phyloP scores from a whole-genome alignment of 208 protist genomes.

The Borovskyia barvae region DNA sequence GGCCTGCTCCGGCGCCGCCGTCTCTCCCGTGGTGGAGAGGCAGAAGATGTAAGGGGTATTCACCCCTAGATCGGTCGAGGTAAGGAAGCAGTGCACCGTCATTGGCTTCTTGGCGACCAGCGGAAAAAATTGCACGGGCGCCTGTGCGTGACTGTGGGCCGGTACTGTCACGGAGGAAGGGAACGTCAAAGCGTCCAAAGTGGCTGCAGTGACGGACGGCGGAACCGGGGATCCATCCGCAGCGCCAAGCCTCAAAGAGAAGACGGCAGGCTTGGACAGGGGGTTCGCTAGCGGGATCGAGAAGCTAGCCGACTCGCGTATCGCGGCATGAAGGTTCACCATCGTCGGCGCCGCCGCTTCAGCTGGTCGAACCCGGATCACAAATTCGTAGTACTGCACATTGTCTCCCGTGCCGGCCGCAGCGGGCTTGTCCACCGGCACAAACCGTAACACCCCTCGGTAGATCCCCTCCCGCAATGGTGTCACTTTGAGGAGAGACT shows the following conservation, averaged over 20 bases:
- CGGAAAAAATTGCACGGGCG: slow-evolving; percentile 89
- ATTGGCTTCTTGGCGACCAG: slow-evolving; percentile 69
- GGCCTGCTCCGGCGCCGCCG: slow-evolving; percentile 60
- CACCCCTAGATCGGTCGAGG: slow-evolving; percentile 80
- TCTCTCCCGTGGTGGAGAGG: slow-evolving; percentile 46
- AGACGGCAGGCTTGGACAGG: slow-evolving; percentile 64
- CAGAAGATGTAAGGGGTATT: slow-evolving; percentile 74
- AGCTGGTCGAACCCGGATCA: slow-evolving; percentile 43
- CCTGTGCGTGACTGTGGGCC: slow-evolving; percentile 50
- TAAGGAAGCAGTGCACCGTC: slow-evolving; percentile 60
- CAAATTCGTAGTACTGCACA: slow-evolving; percentile 85
- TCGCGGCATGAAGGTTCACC: slow-evolving; percentile 73
- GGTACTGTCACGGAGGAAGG: slow-evolving; percentile 58
- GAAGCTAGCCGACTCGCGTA: slow-evolving; percentile 75
- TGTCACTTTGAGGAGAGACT: slow-evolving; percentile 79
- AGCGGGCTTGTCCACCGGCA: slow-evolving; percentile 54
- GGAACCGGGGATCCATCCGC: slow-evolving; percentile 18
- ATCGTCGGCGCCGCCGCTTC: slow-evolving; percentile 19
- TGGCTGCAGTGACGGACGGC: not conserved
- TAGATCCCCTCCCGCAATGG: slow-evolving; percentile 82
- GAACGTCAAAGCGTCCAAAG: slow-evolving; percentile 48
- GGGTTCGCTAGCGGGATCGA: slow-evolving; percentile 89
- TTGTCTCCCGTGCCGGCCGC: slow-evolving; percentile 36
- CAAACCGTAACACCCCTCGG: slow-evolving; percentile 58
- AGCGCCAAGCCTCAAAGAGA: slow-evolving; percentile 61